Evolutionary conservation across 345 rosid genomes (phyloP), one percentile per base, ranked within the genome.

Genomic region (Hypericum androsaemum): DNA sequence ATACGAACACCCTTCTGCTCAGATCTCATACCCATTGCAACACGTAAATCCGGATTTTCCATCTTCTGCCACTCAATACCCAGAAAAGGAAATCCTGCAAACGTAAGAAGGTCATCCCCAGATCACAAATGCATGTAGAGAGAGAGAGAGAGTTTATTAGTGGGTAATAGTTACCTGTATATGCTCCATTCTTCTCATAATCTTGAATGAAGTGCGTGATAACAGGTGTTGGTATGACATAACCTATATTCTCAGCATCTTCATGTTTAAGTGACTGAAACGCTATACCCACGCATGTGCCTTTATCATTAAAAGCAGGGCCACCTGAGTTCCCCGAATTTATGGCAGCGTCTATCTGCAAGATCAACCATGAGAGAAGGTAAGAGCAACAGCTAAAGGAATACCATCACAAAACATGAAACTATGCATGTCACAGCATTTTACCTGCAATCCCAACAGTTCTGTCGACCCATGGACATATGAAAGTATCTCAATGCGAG

Each of bases 31-130:
- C 96, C 95, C 83, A 90, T 69, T 56, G 88, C 73, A 66, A 68
- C 52, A 28, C 92, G 83, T 63, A 90, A 59, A 64, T 82, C 94
- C 43, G 96, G 96, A 71, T 90, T 90, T 62, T 90, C 98, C 95
- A 90, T 90, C 77, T 90, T 90, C 74, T 90, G 98, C 98, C 98
- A 90, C 67, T 84, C 98, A 67, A 86, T 78, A n/a, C 96, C 96
- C 53, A 90, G 82, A 58, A 84, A 67, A 12, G 98, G 96, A 64
- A 90, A 84, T 15, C 96, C 97, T 90, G 50, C 47, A 38, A 17
- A 0, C 41, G 37, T 12, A 11, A 39, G 35, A 22, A 5, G 42
- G 4, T 6, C 13, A 54, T 43, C 38, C 14, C 41, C 40, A 50
- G 7, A 39, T 12, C 14, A 17, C 0, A 13, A n/a, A 46, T 12